Conservation (phyloP, 495 filamentous ascomycete genomes). For the Daldinia childiae region DNA sequence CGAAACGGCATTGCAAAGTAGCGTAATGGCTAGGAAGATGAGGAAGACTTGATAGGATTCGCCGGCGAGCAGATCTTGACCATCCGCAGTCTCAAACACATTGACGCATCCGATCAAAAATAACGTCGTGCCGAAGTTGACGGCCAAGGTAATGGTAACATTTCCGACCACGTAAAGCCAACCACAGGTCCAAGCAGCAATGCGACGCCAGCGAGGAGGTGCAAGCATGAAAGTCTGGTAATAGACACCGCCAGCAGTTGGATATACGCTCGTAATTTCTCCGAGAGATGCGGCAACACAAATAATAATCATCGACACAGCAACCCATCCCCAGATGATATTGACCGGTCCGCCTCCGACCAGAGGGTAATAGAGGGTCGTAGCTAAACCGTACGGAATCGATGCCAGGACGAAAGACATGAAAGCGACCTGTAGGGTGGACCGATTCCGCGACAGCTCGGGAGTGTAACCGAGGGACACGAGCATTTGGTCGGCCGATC, state of each 20-base stretch:
- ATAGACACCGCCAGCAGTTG: constrained; percentile 65
- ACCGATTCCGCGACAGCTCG: constrained; percentile 61
- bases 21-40: constrained; percentile 66
- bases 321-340: constrained; percentile 71
- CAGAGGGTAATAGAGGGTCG: constrained; percentile 75
- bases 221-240: constrained; percentile 67
- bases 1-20: constrained; percentile 65
- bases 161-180: constrained; percentile 76
- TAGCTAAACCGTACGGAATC: constrained; percentile 73
- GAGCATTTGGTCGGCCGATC: constrained; percentile 58
- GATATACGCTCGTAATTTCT: constrained; percentile 66
- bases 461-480: constrained; percentile 63
- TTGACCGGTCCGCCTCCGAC: constrained; percentile 71
- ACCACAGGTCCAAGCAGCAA: constrained; percentile 71
- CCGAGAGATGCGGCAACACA: constrained; percentile 63
- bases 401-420: constrained; percentile 66
- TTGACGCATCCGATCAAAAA: constrained; percentile 65
- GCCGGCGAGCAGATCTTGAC: constrained; percentile 52
- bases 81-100: constrained; percentile 57
- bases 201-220: constrained; percentile 49
- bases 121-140: constrained; percentile 71
- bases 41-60: constrained; percentile 67
- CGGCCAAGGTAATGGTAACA: constrained; percentile 73
- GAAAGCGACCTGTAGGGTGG: constrained; percentile 65
- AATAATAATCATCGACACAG: constrained; percentile 60